Percentiles rank a stretch among this genome's conserved stretches.
phyloP scores from a whole-genome alignment of 2,329 filamentous ascomycete genomes.

The Hypoxylon sp. region DNA sequence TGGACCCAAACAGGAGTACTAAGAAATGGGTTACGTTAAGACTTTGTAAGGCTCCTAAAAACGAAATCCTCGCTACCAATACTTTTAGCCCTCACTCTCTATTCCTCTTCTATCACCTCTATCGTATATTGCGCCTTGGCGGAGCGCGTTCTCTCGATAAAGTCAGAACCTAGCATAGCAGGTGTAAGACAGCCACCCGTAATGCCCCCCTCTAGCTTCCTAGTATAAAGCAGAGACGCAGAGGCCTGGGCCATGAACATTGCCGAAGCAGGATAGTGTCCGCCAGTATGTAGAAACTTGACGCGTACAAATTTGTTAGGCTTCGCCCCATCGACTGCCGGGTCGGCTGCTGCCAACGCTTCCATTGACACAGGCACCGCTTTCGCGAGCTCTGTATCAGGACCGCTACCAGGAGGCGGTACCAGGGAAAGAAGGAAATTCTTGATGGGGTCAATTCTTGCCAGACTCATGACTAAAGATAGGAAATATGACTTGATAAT shows the following conservation, averaged over 20 bases:
- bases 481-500: background rate
- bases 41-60: too few relatives aligned
- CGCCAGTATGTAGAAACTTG: constrained; percentile 1
- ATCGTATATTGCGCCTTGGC: background rate
- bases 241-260: constrained; percentile 1
- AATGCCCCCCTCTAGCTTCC: background rate
- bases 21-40: too few relatives aligned
- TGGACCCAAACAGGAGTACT: too few relatives aligned
- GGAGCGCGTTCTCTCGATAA: background rate
- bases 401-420: background rate
- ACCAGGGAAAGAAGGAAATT: background rate
- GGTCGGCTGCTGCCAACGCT: background rate
- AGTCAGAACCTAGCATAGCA: constrained; percentile 3
- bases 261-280: background rate
- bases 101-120: background rate
- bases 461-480: background rate
- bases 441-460: background rate
- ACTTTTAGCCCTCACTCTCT: too few relatives aligned
- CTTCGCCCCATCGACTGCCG: background rate
- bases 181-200: constrained; percentile 7
- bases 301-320: background rate
- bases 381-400: background rate
- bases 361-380: background rate
- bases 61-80: too few relatives aligned
- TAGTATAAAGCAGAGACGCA: constrained; percentile 1